Percentiles rank a stretch among this genome's conserved stretches.
Evolutionary conservation across 1,284 basidiomycete genomes (phyloP).

Genomic region (Grifola frondosa): DNA sequence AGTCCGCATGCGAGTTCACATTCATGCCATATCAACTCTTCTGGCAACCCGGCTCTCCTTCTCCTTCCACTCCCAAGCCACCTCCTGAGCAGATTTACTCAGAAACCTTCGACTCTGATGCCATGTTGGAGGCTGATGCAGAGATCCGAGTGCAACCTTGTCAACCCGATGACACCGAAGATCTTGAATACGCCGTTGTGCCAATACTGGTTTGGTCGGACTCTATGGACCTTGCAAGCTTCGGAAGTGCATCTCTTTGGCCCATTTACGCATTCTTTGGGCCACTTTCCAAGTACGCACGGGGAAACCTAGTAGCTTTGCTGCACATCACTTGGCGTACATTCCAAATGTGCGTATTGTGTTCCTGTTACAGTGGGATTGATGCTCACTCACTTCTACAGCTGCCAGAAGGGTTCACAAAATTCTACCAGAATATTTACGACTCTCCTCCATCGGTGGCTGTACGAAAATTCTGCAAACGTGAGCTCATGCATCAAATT

Average conservation of each 20-base stretch:
- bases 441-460: not conserved
- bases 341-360: conserved; percentile 26
- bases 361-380: too few species aligned
- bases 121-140: conserved; percentile 16
- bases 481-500: conserved; percentile 23
- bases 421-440: not conserved
- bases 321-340: conserved; percentile 27
- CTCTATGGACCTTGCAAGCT: conserved; percentile 3
- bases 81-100: conserved; percentile 10
- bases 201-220: conserved; percentile 21
- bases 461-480: conserved; percentile 18
- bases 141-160: conserved; percentile 5
- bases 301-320: conserved; percentile 11
- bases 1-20: not conserved
- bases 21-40: conserved; percentile 5
- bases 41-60: conserved; percentile 2
- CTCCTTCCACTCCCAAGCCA: not conserved
- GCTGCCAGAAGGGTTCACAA: conserved; percentile 6
- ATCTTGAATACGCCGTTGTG: conserved; percentile 15
- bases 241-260: conserved; percentile 16
- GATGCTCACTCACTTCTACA: not conserved
- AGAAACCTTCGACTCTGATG: conserved; percentile 19
- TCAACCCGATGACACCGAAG: conserved; percentile 6
- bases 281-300: conserved; percentile 24
- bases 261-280: conserved; percentile 16